Conservation (phyloP, 2,329 filamentous ascomycete genomes). For the Aureobasidium sp. region DNA sequence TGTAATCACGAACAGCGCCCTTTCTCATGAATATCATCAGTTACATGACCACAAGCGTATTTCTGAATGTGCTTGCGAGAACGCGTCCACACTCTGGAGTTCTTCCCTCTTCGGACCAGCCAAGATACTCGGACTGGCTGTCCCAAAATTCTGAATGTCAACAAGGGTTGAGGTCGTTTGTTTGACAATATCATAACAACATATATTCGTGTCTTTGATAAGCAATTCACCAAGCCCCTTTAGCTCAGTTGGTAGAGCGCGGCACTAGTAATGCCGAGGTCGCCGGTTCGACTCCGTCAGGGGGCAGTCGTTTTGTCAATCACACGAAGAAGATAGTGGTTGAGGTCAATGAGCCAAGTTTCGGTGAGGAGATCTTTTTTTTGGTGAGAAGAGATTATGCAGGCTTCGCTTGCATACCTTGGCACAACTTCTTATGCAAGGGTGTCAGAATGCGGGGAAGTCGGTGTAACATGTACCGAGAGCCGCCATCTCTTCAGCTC, state of each 20-base stretch:
- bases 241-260: slow-evolving; percentile 15
- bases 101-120: too few relatives aligned
- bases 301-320: not conserved
- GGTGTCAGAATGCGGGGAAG: not conserved
- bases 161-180: too few relatives aligned
- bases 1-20: too few relatives aligned
- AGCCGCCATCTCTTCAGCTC: not conserved
- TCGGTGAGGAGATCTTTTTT: not conserved
- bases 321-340: not conserved
- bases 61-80: too few relatives aligned
- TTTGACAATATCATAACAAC: too few relatives aligned
- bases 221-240: not conserved
- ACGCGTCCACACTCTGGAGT: too few relatives aligned
- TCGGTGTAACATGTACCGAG: not conserved
- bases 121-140: too few relatives aligned
- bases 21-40: too few relatives aligned
- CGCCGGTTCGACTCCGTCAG: slow-evolving; percentile 14
- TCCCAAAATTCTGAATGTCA: too few relatives aligned
- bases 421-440: not conserved
- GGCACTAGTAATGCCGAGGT: slow-evolving; percentile 15
- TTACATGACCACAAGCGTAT: too few relatives aligned
- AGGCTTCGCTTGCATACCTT: not conserved
- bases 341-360: too few relatives aligned
- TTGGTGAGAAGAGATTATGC: not conserved
- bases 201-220: too few relatives aligned